These are phyloP conservation scores for Chlorella sp. DNA, from an alignment of 139 green algal species.

Conservation along the genomic window DNA sequence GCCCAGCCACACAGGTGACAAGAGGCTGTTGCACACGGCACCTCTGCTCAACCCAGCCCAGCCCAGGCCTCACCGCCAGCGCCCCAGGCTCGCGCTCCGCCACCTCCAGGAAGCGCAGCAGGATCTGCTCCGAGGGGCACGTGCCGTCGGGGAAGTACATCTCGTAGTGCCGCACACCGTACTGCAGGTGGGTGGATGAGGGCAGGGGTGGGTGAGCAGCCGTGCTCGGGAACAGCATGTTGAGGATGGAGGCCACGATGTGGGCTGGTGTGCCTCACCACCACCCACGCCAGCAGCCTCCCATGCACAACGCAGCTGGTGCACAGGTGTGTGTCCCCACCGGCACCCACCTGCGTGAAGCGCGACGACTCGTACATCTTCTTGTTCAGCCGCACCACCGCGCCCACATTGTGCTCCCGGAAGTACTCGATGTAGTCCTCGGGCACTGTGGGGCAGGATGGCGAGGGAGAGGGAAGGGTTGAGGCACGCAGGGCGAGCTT, in stretches of 20 bases:
- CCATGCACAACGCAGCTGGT: too few species aligned
- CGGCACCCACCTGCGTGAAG: neutral
- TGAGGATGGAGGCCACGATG: too few species aligned
- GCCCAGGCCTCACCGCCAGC: slow-evolving; percentile 66
- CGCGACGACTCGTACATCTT: slow-evolving; percentile 84
- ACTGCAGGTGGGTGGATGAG: slow-evolving; percentile 47
- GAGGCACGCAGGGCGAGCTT: too few species aligned
- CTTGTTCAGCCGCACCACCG: slow-evolving; percentile 92
- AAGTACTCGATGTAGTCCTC: slow-evolving; percentile 94
- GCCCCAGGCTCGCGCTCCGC: slow-evolving; percentile 78
- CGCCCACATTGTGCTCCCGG: slow-evolving; percentile 64
- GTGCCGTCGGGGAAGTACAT: slow-evolving; percentile 96
- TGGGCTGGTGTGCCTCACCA: too few species aligned
- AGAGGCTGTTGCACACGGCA: too few species aligned
- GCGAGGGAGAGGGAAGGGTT: neutral
- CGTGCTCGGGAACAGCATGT: too few species aligned
- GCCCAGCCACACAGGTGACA: too few species aligned
- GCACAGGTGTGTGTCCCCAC: too few species aligned
- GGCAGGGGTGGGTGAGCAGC: too few species aligned
- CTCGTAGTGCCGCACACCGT: slow-evolving; percentile 88
- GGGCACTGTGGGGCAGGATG: slow-evolving; percentile 46
- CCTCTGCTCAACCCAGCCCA: too few species aligned
- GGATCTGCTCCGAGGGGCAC: slow-evolving; percentile 81
- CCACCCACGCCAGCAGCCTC: too few species aligned
- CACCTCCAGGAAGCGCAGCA: slow-evolving; percentile 82